Base-by-base conservation (phyloP, 306 rosid genomes). In the Rosa lucieae region DNA sequence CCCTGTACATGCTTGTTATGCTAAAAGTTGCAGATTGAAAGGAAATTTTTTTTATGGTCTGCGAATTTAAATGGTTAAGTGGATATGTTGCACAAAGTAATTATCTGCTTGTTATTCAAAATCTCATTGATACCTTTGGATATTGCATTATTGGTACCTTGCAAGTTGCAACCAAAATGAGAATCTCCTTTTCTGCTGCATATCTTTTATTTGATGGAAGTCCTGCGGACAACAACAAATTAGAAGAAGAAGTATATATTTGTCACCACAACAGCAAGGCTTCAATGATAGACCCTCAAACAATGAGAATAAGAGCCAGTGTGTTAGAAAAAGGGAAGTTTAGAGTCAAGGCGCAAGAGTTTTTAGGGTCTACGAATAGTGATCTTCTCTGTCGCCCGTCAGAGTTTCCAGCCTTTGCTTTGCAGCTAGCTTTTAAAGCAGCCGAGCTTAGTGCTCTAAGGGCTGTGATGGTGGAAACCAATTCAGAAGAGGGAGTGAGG, bases 131-230 rank as follows among this genome's bases (percentile, higher is more conserved):
- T 39, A 49, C 3, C 21, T n/a, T 10, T 47, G 40, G 53, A 12
- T 53, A n/a, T n/a, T 42, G 69, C 55, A 74, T 74, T 58, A 74
- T 74, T 40, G 78, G 35, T 56, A 12, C 69, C 55, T 56, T 40
- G 47, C 77, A 73, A 52, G 29, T 26, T 26, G 29, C 67, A 53
- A 21, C 52, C 68, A 56, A 40, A 55, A 0, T n/a, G 69, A 7
- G 68, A 74, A 74, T 42, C 78, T 58, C 53, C 23, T 21, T 55
- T 40, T 3, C 53, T 55, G 8, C 12, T 9, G 10, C 23, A 1
- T 37, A 39, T 53, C 53, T 73, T 37, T 53, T 73, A 32, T 53
- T 53, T 37, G 35, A 73, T 10, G 9, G 14, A 56, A 56, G 53
- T 42, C 4, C 8, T 29, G 10, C 1, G 3, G 46, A 52, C 21